A percentile compares a stretch with the other conserved stretches of the same genome.
Evolutionary conservation across 2,329 filamentous ascomycete genomes (phyloP).

Genomic region (Trichoderma pleuroti): DNA sequence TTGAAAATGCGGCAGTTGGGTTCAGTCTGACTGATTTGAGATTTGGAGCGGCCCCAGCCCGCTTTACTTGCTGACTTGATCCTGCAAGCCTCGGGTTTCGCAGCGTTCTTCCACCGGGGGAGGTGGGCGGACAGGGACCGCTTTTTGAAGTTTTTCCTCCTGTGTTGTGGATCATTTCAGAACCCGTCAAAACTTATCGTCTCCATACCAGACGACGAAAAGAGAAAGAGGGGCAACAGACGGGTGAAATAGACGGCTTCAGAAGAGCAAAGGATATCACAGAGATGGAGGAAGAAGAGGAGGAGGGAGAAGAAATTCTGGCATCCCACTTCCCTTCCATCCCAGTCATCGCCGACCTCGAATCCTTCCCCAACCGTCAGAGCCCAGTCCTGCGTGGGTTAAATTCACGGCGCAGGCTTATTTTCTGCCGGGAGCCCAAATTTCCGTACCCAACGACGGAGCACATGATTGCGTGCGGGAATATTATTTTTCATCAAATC

Average conservation of each 20-base stretch:
- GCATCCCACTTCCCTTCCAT: not conserved
- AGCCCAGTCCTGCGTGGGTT: not conserved
- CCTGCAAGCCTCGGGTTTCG: not conserved
- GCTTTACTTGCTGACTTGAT: not conserved
- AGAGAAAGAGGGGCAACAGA: not conserved
- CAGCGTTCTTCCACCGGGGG: not conserved
- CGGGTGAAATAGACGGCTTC: not conserved
- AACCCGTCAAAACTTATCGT: not conserved
- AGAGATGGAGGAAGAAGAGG: not conserved
- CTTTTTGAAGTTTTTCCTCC: not conserved
- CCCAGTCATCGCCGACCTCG: not conserved
- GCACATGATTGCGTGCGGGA: not conserved
- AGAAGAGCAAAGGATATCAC: not conserved
- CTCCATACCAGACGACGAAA: not conserved
- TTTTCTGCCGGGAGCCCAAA: not conserved
- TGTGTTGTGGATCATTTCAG: not conserved
- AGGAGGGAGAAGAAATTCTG: not conserved
- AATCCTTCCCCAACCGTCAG: not conserved
- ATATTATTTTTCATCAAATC: constrained; percentile 15
- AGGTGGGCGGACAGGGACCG: not conserved
- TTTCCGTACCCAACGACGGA: not conserved
- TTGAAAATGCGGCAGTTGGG: not conserved
- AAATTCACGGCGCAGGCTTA: not conserved
- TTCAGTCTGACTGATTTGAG: not conserved
- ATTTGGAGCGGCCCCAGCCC: not conserved